Evolutionary conservation across 1,139 yeast genomes (phyloP).

Genomic region (Sugiyamaella xylanicola): DNA sequence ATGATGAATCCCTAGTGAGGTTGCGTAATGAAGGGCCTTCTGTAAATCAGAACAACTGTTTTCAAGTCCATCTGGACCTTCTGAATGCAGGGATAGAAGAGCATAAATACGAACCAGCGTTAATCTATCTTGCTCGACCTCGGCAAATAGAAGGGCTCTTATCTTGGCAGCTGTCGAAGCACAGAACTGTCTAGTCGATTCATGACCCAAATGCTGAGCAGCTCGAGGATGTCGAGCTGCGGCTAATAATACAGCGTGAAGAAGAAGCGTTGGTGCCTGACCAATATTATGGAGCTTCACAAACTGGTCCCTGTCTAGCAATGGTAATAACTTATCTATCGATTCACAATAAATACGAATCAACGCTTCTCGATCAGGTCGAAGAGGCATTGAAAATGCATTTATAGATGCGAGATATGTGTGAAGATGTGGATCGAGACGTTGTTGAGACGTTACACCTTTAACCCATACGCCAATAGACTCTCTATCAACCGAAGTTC

Average conservation of each 20-base stretch:
- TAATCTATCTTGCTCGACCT: constrained; percentile 48
- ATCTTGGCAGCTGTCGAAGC: constrained; percentile 43
- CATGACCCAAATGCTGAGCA: constrained; percentile 38
- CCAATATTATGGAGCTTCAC: constrained; percentile 42
- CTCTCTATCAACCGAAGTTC: constrained; percentile 30
- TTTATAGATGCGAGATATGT: constrained; percentile 44
- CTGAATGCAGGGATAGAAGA: constrained; percentile 33
- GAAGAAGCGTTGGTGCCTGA: constrained; percentile 45
- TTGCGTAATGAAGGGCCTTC: constrained; percentile 46
- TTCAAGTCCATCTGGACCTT: constrained; percentile 47
- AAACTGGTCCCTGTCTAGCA: constrained; percentile 44
- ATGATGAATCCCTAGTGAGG: constrained; percentile 47
- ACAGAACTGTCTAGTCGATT: constrained; percentile 42
- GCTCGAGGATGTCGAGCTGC: constrained; percentile 47
- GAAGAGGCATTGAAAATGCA: constrained; percentile 46
- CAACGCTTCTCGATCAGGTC: constrained; percentile 41
- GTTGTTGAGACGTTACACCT: constrained; percentile 36
- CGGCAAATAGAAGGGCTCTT: constrained; percentile 47
- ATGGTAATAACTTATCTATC: constrained; percentile 45
- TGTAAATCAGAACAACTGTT: constrained; percentile 46
- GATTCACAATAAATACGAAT: constrained; percentile 44
- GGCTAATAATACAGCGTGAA: constrained; percentile 47
- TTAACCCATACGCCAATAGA: constrained; percentile 44
- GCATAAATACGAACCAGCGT: constrained; percentile 45
- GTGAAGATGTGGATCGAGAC: constrained; percentile 39